These are phyloP conservation scores for Begonia loranthoides DNA, from an alignment of 306 rosid species.

Conservation along the genomic window DNA sequence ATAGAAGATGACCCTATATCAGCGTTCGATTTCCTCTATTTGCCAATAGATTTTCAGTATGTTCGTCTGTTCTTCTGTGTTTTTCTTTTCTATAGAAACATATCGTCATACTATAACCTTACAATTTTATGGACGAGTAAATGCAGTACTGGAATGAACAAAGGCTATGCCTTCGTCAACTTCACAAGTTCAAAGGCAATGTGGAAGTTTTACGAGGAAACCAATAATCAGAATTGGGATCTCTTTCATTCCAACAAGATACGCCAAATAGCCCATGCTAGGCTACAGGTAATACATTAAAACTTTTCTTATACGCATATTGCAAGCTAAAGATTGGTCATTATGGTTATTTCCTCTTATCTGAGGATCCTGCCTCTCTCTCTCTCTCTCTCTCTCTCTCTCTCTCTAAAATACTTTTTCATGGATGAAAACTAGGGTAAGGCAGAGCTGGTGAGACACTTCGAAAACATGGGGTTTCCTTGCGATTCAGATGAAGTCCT, in stretches of 20 bases:
- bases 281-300: constrained; percentile 25
- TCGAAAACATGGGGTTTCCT: constrained; percentile 26
- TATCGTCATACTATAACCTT: too few relatives aligned
- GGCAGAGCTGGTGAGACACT: constrained; percentile 21
- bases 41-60: constrained; percentile 58
- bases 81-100: too few relatives aligned
- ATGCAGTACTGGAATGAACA: constrained; percentile 35
- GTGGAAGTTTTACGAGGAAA: constrained; percentile 23
- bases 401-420: not conserved
- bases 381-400: too few relatives aligned
- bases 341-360: not conserved
- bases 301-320: not conserved
- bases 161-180: constrained; percentile 64
- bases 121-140: not conserved
- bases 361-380: too few relatives aligned
- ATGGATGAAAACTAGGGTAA: constrained; percentile 26
- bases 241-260: constrained; percentile 32
- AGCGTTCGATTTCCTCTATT: constrained; percentile 41
- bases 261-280: constrained; percentile 30
- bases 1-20: not conserved
- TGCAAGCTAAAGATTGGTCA: not conserved
- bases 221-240: constrained; percentile 24
- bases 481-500: constrained; percentile 22
- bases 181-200: constrained; percentile 35
- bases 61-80: not conserved